Base-by-base conservation (phyloP, 129 eudicot genomes). In the Daucus carota region DNA sequence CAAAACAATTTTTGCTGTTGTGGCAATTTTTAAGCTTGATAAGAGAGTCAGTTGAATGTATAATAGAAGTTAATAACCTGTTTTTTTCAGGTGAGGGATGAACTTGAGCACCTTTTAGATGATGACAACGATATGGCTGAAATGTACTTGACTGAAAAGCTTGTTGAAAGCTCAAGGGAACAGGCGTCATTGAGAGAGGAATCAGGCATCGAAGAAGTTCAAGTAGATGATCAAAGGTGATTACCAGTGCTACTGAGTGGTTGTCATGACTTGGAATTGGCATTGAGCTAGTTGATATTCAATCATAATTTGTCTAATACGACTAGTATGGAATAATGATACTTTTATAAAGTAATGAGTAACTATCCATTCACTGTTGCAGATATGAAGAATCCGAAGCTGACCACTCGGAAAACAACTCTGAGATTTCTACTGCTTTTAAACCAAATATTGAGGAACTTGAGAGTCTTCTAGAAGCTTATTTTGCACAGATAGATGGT, bases 51-150 rank as follows among this genome's bases (percentile, higher is more conserved):
- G n/a, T 46, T 73, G 15, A 17, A 46, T 20, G 44, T 54, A 45
- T 12, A 31, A 45, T 32, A 29, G 29, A 45, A 18, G 60, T 73
- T 18, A 46, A 16, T 72, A 32, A 3, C 31, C 31, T 29, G 52
- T 45, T 47, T 26, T 45, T 46, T 6, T 76, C 75, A 88, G 93
- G 88, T 88, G 34, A 83, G 90, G 76, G 93, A 88, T 52, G 90
- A 88, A 84, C 60, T 88, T 72, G 93, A 88, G 82, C 88, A 88
- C 36, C 81, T 88, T 60, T 81, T 88, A 31, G 93, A 88, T 70
- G 92, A 88, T 40, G 92, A 85, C 48, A 82, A 82, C 29, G 93
- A 88, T 73, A 88, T 88, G 93, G 90, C 88, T 11, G 93, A 88
- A 73, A 86, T 88, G 90, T 86, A 88, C 80, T 54, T 88, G 73